A percentile compares a stretch with the other conserved stretches of the same genome.
These are phyloP conservation scores for Fusarium duplospermum DNA, from an alignment of 2,329 filamentous ascomycete species.

Conservation along the genomic window DNA sequence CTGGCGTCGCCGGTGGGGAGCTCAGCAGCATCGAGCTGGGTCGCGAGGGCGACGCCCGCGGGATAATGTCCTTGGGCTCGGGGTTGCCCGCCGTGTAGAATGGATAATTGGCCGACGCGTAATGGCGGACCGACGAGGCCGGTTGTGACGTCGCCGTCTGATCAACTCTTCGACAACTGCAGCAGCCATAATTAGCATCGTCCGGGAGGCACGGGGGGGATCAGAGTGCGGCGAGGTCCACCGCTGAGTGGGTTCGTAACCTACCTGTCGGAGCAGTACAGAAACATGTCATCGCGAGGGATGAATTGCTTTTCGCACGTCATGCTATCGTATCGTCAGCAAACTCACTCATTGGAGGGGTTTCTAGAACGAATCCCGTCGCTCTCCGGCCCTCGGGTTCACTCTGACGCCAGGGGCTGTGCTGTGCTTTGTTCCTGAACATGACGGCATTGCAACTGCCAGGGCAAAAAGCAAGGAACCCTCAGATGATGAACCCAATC, in stretches of 20 bases:
- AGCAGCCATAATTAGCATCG: conserved; percentile 37
- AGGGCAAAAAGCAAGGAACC: conserved; percentile 33
- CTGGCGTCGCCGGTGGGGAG: conserved; percentile 63
- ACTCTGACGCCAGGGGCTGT: conserved; percentile 10
- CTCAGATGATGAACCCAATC: conserved; percentile 13
- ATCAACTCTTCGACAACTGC: conserved; percentile 66
- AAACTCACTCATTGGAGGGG: conserved; percentile 2
- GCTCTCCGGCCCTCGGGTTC: background rate
- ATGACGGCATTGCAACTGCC: conserved; percentile 33
- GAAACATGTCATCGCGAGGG: conserved; percentile 65
- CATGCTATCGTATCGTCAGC: conserved; percentile 61
- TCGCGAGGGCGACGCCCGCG: conserved; percentile 71
- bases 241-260: conserved; percentile 45
- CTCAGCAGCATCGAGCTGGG: conserved; percentile 66
- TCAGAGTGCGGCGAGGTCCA: conserved; percentile 27
- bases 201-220: conserved; percentile 14
- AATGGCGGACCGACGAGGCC: conserved; percentile 44
- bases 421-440: conserved; percentile 20
- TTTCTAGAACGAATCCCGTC: background rate
- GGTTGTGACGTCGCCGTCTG: conserved; percentile 53
- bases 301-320: conserved; percentile 75
- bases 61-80: conserved; percentile 72
- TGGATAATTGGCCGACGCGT: conserved; percentile 54
- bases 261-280: conserved; percentile 74
- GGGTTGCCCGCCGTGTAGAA: conserved; percentile 59